Evolutionary conservation across 2,329 filamentous ascomycete species (phyloP).

Genomic region (Neonectria faginata): DNA sequence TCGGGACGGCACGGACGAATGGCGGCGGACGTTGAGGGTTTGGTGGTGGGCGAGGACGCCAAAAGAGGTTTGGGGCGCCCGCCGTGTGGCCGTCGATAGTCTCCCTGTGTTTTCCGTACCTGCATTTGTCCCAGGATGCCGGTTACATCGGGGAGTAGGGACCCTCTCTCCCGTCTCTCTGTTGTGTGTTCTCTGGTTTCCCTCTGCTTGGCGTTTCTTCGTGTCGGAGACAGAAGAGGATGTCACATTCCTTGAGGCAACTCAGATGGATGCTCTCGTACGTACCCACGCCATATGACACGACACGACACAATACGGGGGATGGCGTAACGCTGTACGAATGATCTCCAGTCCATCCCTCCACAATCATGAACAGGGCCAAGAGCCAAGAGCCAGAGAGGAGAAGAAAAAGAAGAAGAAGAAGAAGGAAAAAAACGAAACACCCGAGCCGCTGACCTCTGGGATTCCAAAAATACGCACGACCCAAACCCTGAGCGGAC

Average conservation of each 20-base stretch:
- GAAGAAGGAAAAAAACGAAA: constrained; percentile 24
- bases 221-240: background rate
- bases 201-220: background rate
- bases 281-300: background rate
- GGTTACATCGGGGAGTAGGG: constrained; percentile 25
- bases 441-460: constrained; percentile 10
- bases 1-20: constrained; percentile 23
- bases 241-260: constrained; percentile 8
- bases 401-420: background rate
- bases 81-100: constrained; percentile 22
- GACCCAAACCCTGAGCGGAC: background rate
- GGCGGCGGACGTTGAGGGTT: background rate
- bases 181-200: background rate
- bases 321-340: background rate
- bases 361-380: background rate
- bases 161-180: background rate
- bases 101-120: constrained; percentile 20
- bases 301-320: background rate
- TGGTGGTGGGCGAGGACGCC: background rate
- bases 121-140: constrained; percentile 21
- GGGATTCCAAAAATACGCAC: constrained; percentile 27
- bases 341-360: background rate
- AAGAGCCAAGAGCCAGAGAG: background rate
- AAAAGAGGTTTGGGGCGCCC: constrained; percentile 16
- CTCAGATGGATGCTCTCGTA: background rate